Evolutionary conservation across 768 basidiomycete species (phyloP), one percentile per base, ranked within the genome.

Genomic region (Solioccasus polychromus): DNA sequence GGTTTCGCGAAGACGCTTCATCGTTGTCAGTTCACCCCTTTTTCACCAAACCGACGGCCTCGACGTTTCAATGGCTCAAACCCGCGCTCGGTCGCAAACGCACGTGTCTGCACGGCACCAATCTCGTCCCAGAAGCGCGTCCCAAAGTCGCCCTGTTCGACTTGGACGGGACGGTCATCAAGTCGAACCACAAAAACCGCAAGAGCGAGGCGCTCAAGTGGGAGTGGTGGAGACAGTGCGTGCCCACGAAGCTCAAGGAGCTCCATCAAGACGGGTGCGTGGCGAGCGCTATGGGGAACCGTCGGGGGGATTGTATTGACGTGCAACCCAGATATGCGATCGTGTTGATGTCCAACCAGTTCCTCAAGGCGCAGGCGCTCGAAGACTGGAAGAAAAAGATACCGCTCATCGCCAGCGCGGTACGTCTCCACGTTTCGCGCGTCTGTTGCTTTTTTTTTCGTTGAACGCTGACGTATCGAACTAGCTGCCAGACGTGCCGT

Each of bases 101-200:
- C 18, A 63, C 68, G 4, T 71, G 70, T 54, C 46, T 70, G 12
- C 58, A 70, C 34, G 68, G 63, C n/a, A 42, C 59, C 20, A 57
- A 68, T 42, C 58, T 70, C 32, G 46, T 46, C 34, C 64, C 68
- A 0, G 42, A 64, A 11, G 66, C 70, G 8, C 67, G 65, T 2
- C 28, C 71, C n/a, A 85, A 83, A 52, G 77, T 92, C 25, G 86
- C 88, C 9, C 77, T 82, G 11, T 88, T 93, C 51, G 93, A 96
- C 62, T 69, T 96, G 19, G 93, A 96, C 60, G 91, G 88, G 3
- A 93, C 91, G 0, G 55, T 94, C 48, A 92, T 96, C 61, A 85
- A 83, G 52, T 61, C 41, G 38, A 58, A 47, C 39, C 51, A 38
- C 39, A 59, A 41, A 26, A 49, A 45, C 35, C 71, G 74, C 20